Base-by-base conservation (phyloP, 108 stramenopile species). In the Fragilaria radians region DNA sequence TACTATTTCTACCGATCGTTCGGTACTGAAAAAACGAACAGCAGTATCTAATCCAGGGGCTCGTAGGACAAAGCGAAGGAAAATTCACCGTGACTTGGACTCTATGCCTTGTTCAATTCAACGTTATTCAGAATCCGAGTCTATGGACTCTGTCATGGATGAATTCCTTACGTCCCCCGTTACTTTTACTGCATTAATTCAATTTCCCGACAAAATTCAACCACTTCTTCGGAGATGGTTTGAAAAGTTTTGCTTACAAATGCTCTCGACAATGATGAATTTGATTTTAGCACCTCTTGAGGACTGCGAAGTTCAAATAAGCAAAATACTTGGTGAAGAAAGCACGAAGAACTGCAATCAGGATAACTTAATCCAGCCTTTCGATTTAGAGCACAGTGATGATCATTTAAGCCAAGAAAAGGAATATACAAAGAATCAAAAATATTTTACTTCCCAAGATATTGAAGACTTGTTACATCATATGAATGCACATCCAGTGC, bases 361-460 rank as follows among this genome's bases (percentile, higher is more conserved):
- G n/a, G n/a, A n/a, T n/a, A n/a, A n/a, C n/a, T n/a, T n/a, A n/a
- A n/a, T n/a, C n/a, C n/a, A n/a, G n/a, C n/a, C n/a, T n/a, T n/a
- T n/a, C n/a, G n/a, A n/a, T n/a, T n/a, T n/a, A n/a, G n/a, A n/a
- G n/a, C n/a, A n/a, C n/a, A n/a, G n/a, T n/a, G n/a, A n/a, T n/a
- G n/a, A n/a, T n/a, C n/a, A n/a, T n/a, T n/a, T n/a, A n/a, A n/a
- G n/a, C n/a, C n/a, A n/a, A n/a, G n/a, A n/a, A n/a, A n/a, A n/a
- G n/a, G n/a, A n/a, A n/a, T n/a, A n/a, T n/a, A n/a, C n/a, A n/a
- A n/a, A n/a, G n/a, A n/a, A n/a, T n/a, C n/a, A n/a, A n/a, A n/a
- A n/a, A n/a, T n/a, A n/a, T n/a, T 73, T 62, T 31, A 68, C 65
- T 22, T 66, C 72, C 31, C 66, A 67, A 42, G 77, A 83, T 27